Conservation (phyloP, 2,329 filamentous ascomycete species). For the Penicillium corylophilum region DNA sequence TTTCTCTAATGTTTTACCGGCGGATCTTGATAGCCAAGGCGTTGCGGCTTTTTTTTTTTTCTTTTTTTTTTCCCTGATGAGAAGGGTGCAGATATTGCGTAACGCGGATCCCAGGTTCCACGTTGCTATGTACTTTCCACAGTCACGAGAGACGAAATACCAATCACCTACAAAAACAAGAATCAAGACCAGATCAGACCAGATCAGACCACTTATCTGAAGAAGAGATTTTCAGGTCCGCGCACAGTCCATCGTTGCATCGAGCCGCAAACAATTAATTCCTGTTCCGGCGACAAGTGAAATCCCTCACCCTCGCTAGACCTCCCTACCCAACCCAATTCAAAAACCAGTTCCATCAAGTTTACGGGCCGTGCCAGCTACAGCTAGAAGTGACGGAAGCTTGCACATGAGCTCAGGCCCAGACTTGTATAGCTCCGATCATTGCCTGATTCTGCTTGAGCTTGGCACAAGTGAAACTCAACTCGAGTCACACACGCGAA, state of each 20-base stretch:
- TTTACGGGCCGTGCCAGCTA: neutral
- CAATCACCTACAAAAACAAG: neutral
- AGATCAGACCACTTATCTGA: neutral
- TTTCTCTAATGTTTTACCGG: neutral
- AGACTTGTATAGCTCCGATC: neutral
- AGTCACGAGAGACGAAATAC: constrained; percentile 7
- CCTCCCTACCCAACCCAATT: neutral
- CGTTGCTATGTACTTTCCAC: constrained; percentile 4
- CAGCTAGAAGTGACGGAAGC: neutral
- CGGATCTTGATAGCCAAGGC: neutral
- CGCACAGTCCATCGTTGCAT: constrained; percentile 4
- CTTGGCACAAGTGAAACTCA: neutral
- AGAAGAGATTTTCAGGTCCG: neutral
- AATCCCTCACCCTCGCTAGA: neutral
- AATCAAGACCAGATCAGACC: too few species aligned
- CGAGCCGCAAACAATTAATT: constrained; percentile 6
- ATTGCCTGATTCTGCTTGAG: neutral
- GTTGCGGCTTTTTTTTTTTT: neutral
- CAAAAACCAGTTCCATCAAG: neutral
- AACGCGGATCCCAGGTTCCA: constrained; percentile 5
- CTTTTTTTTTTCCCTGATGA: neutral
- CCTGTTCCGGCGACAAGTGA: constrained; percentile 5
- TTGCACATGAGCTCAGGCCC: neutral
- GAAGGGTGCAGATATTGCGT: neutral
- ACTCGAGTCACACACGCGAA: neutral